phyloP scores from a whole-genome alignment of 2,329 filamentous ascomycete species.

The Colletotrichum horii region DNA sequence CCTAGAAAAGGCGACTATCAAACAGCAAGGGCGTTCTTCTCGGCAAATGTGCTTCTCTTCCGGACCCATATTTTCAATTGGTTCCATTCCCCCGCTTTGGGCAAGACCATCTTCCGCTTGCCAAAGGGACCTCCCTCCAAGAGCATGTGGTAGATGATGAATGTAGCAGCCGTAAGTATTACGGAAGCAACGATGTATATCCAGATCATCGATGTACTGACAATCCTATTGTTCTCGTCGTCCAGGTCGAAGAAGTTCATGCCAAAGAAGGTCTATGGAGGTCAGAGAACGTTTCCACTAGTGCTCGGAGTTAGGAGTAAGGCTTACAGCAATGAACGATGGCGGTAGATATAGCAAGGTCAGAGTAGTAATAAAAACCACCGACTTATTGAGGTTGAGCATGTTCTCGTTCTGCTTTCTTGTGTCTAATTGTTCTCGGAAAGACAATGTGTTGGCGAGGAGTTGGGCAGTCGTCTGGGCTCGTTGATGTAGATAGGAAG shows the following conservation, averaged over 20 bases:
- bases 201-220: slow-evolving; percentile 41
- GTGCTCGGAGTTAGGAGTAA: background rate
- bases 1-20: background rate
- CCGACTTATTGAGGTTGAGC: slow-evolving; percentile 35
- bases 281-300: background rate
- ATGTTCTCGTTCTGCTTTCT: slow-evolving; percentile 34
- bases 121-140: background rate
- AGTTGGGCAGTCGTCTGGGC: slow-evolving; percentile 29
- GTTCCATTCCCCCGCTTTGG: background rate
- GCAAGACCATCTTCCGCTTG: background rate
- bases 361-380: slow-evolving; percentile 34
- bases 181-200: slow-evolving; percentile 38
- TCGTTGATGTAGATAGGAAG: slow-evolving; percentile 27
- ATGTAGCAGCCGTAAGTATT: slow-evolving; percentile 34
- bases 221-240: slow-evolving; percentile 28
- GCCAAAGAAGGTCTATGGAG: slow-evolving; percentile 39
- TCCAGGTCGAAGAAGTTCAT: slow-evolving; percentile 46
- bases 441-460: slow-evolving; percentile 30
- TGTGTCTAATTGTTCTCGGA: slow-evolving; percentile 33
- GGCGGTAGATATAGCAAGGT: slow-evolving; percentile 36
- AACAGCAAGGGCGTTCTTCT: slow-evolving; percentile 12
- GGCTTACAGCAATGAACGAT: slow-evolving; percentile 40
- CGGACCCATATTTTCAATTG: background rate
- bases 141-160: slow-evolving; percentile 23
- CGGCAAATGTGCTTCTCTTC: background rate